These are phyloP conservation scores for Gracilariopsis chorda DNA, from an alignment of 23 red algal species.

Conservation along the genomic window DNA sequence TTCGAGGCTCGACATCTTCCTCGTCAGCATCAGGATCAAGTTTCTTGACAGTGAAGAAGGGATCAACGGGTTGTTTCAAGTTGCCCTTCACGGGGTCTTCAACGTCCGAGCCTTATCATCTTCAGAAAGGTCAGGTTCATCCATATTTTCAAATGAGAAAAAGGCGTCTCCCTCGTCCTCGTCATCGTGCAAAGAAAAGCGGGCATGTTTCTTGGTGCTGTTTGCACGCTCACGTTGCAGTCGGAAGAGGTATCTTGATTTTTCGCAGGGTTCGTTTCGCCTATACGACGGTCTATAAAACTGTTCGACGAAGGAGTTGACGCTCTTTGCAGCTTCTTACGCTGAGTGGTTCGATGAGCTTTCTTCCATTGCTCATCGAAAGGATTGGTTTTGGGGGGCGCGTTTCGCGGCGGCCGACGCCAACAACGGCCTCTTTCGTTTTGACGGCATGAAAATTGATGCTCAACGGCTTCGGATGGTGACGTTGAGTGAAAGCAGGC, in stretches of 20 bases:
- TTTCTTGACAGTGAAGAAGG: neutral
- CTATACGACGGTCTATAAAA: constrained; percentile 56
- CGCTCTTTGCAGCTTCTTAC: neutral
- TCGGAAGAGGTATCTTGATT: constrained; percentile 45
- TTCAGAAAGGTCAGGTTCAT: neutral
- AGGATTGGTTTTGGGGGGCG: too few species aligned
- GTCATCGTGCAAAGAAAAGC: constrained; percentile 22
- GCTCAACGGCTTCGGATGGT: too few species aligned
- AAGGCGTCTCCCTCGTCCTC: neutral
- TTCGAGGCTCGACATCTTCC: neutral
- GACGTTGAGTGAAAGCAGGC: too few species aligned
- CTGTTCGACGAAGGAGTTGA: neutral
- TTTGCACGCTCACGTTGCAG: constrained; percentile 52
- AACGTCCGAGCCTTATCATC: neutral
- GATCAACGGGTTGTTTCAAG: too few species aligned
- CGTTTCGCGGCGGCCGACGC: too few species aligned
- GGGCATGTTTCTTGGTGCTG: neutral
- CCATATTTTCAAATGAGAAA: neutral
- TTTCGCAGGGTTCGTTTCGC: constrained; percentile 36
- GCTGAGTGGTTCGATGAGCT: neutral
- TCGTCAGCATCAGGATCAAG: neutral
- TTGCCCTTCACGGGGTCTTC: neutral
- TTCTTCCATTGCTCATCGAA: constrained; percentile 43
- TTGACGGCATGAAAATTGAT: too few species aligned
- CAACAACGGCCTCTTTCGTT: too few species aligned